Evolutionary conservation across 495 filamentous ascomycete genomes (phyloP).

Genomic region (Penicillium soppii): DNA sequence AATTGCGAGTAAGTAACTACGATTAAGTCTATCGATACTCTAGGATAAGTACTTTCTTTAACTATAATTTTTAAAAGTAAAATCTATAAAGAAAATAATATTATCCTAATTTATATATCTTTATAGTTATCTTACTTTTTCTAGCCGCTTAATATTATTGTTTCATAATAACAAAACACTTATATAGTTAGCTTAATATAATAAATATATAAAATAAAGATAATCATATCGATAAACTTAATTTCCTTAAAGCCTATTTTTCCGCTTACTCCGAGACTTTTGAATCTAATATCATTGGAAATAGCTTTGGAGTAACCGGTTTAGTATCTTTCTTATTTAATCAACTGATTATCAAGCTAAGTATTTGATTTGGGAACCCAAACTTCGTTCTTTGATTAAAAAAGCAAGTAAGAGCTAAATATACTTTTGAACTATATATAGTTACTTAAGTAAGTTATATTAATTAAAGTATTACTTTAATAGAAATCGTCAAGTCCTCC

Average conservation of each 20-base stretch:
- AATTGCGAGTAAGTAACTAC: constrained; percentile 41
- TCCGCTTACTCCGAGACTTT: neutral
- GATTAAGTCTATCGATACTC: constrained; percentile 33
- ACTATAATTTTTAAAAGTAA: constrained; percentile 15
- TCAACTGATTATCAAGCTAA: constrained; percentile 2
- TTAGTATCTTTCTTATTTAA: constrained; percentile 5
- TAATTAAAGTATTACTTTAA: neutral
- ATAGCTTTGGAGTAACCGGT: constrained; percentile 1
- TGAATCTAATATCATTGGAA: neutral
- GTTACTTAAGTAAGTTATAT: neutral
- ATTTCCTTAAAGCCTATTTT: constrained; percentile 1
- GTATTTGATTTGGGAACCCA: constrained; percentile 2
- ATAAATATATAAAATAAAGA: neutral
- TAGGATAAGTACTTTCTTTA: constrained; percentile 16
- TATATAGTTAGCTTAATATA: constrained; percentile 1
- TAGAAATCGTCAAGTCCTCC: neutral
- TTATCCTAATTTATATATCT: neutral
- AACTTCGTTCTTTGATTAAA: neutral
- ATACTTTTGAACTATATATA: neutral
- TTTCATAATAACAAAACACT: too few relatives aligned
- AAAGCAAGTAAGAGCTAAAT: neutral
- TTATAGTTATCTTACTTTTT: too few relatives aligned
- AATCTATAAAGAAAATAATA: neutral
- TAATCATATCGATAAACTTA: constrained; percentile 9
- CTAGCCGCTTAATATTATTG: too few relatives aligned